These are phyloP conservation scores for Sporothrix schenckii DNA, from an alignment of 2,329 filamentous ascomycete species.

Conservation along the genomic window DNA sequence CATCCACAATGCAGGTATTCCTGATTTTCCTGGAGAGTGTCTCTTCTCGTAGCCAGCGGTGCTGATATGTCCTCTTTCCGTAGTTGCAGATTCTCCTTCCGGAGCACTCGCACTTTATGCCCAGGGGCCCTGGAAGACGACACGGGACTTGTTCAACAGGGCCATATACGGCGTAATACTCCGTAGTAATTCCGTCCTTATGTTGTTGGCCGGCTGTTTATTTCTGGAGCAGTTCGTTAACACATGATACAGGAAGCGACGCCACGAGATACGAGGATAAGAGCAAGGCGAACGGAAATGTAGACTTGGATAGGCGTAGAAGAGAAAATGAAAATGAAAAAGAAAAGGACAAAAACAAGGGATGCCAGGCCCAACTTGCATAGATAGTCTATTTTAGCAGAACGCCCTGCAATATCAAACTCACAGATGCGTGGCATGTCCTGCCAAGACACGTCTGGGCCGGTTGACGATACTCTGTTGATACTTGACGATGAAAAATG, in stretches of 20 bases:
- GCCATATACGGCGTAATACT: background rate
- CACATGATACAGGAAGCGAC: background rate
- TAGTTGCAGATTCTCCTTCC: background rate
- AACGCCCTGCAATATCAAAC: conserved; percentile 22
- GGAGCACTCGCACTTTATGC: background rate
- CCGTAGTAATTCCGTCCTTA: conserved; percentile 7
- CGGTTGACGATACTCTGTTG: background rate
- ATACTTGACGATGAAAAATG: conserved; percentile 19
- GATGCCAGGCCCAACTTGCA: background rate
- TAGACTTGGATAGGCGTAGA: background rate
- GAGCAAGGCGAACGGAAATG: conserved; percentile 13
- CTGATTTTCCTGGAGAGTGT: background rate
- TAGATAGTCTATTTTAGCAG: conserved; percentile 12
- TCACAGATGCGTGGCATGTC: background rate
- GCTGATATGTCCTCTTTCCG: background rate
- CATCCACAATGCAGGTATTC: conserved; percentile 1
- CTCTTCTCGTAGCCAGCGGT: background rate
- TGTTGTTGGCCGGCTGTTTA: background rate
- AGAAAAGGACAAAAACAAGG: background rate
- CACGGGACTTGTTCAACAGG: too few species aligned
- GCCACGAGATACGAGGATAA: conserved; percentile 7
- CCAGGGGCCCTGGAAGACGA: too few species aligned
- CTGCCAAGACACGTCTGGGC: conserved; percentile 12
- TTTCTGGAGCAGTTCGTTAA: background rate
- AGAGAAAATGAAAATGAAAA: background rate